Evolutionary conservation across 768 basidiomycete genomes (phyloP).

Genomic region (Rhodocollybia butyracea): DNA sequence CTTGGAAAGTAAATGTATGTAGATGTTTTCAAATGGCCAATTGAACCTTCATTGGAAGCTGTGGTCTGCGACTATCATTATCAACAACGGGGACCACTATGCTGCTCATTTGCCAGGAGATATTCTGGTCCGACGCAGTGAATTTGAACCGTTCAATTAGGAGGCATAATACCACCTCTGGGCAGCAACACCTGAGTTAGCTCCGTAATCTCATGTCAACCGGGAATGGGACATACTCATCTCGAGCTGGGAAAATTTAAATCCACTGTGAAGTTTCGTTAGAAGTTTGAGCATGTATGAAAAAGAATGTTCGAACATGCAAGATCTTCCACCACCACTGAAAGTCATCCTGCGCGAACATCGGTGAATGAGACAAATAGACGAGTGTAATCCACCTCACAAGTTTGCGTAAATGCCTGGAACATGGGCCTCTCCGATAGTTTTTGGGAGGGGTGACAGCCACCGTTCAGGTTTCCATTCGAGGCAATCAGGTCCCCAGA

Average conservation of each 20-base stretch:
- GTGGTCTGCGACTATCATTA: too few species aligned
- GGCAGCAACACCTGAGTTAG: too few species aligned
- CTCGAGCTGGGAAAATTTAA: conserved; percentile 2
- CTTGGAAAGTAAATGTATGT: too few species aligned
- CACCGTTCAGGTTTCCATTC: conserved; percentile 48
- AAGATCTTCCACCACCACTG: conserved; percentile 35
- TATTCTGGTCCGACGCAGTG: neutral
- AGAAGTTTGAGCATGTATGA: neutral
- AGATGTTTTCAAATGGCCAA: too few species aligned
- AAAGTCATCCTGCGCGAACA: conserved; percentile 46
- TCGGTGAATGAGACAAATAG: neutral
- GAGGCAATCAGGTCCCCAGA: conserved; percentile 39
- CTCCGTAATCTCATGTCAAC: neutral
- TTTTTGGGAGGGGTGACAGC: conserved; percentile 30
- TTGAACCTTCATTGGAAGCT: too few species aligned
- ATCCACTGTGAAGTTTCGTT: neutral
- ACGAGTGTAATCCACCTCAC: conserved; percentile 17
- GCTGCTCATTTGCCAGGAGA: neutral
- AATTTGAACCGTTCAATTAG: neutral
- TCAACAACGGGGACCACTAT: neutral
- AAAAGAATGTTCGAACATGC: conserved; percentile 24
- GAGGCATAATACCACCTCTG: neutral
- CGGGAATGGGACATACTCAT: conserved; percentile 4
- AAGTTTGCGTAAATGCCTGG: conserved; percentile 33
- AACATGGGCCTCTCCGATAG: conserved; percentile 27